Base-by-base conservation (phyloP, 257 asterid species). In the Leptodermis oblonga region DNA sequence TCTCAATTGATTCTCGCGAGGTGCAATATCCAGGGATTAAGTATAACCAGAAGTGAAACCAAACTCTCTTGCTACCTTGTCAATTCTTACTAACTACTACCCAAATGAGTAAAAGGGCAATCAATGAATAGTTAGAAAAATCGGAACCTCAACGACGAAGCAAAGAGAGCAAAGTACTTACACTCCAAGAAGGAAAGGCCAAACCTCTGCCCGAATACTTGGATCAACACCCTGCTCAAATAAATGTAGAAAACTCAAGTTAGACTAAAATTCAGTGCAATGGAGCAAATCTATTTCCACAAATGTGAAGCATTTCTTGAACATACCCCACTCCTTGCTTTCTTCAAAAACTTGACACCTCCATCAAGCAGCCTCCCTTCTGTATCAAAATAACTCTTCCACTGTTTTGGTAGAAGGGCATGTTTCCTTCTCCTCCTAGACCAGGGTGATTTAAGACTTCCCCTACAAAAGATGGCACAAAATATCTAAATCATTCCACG, bases 171-270 rank as follows among this genome's bases (percentile, higher is more conserved):
- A 62, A 52, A 48, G 53, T 69, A 53, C 95, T 82, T 82, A 86
- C 96, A 89, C 77, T 78, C 96, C 91, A 62, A 92, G 95, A 78
- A 92, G 98, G 83, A 87, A 89, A 18, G 98, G 97, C 98, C 98
- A 89, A 70, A 87, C 97, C 85, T 92, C 96, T 15, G 81, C 86
- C 79, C 98, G 79, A 79, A 89, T 83, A 76, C 91, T 82, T 70
- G 96, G 97, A 69, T 92, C 98, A 76, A 89, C 96, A 81, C 98
- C 97, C 97, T 92, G 92, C 72, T 74, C 43, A 69, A 78, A 70
- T 46, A 73, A 13, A 62, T 43, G 45, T 60, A 26, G 14, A 8
- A 41, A 30, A 65, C 41, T 22, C 51, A 74, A 55, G 55, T 67
- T 37, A 42, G 46, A 51, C 53, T 33, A 26, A 62, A 25, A 52